Evolutionary conservation across 2,329 filamentous ascomycete species (phyloP), one percentile per base, ranked within the genome.

Genomic region (Pseudogymnoascus sp.): DNA sequence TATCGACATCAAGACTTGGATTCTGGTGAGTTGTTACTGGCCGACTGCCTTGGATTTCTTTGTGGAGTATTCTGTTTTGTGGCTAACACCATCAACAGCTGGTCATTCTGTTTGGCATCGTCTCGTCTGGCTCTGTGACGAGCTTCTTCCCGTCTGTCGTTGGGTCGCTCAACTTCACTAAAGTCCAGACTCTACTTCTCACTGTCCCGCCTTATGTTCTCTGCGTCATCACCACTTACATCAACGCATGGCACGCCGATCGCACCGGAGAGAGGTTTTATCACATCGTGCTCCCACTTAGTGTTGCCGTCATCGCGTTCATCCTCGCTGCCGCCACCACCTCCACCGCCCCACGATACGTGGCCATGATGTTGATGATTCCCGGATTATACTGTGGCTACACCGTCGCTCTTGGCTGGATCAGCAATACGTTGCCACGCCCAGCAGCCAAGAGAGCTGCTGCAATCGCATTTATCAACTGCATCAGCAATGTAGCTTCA

Each of bases 381-480:
- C 80, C 84, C 0, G 83, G 85, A 0, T 77, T 88, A 2, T 90
- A 89, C 70, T 81, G 83, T 1, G 83, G 84, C 60, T 91, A 86
- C 71, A 88, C 89, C 0, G 86, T 90, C 1, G 81, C 81, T 1
- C 78, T 90, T 3, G 83, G 86, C 2, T 95, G 90, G 90, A 91
- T 93, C 67, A 85, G 83, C 57, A 90, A 89, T 72, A 88, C 86
- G 1, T 80, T 93, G 62, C 89, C 90, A 0, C 83, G 90, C 4
- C 90, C 90, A 3, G 88, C 89, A 0, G 86, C 89, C 0, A 75
- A 75, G 63, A 64, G 73, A 64, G 86, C 86, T 2, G 85, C 88
- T 0, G 89, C 88, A 0, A 74, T 93, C 4, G 90, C 89, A 0
- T 86, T 88, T 66, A 90, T 93, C 75, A 93, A 93, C 71, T 86